Conservation (phyloP, 164 flowering plant species). For the Magnolia officinalis region DNA sequence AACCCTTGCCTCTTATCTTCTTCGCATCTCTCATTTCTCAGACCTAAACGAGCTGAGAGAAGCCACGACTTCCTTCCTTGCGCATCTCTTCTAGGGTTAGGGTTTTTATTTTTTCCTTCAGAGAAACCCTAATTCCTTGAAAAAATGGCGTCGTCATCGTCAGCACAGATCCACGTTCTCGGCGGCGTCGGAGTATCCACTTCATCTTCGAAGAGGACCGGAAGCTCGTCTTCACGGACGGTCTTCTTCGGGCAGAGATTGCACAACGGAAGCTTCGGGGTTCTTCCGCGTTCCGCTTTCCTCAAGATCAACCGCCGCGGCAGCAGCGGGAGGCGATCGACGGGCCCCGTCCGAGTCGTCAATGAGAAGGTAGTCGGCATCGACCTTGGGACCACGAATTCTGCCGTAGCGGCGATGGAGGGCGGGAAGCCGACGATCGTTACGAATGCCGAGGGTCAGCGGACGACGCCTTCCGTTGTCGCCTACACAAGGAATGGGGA, state of each 20-base stretch:
- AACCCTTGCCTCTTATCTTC: neutral
- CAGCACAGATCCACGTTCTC: conserved; percentile 46
- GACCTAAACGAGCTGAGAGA: neutral
- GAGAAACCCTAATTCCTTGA: neutral
- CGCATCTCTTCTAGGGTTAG: neutral
- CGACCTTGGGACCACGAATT: conserved; percentile 65
- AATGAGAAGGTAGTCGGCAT: conserved; percentile 65
- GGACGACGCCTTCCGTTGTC: conserved; percentile 96
- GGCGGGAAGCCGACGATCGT: conserved; percentile 84
- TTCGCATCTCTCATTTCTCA: neutral
- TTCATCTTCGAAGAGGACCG: conserved; percentile 4
- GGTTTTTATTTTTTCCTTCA: neutral
- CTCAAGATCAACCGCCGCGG: conserved; percentile 12
- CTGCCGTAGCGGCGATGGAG: conserved; percentile 73
- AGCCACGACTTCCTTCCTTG: neutral
- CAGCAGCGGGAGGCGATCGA: conserved; percentile 1
- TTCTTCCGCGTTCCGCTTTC: conserved; percentile 18
- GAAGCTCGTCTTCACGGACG: conserved; percentile 11
- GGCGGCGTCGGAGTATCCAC: conserved; percentile 25
- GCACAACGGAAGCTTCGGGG: conserved; percentile 8
- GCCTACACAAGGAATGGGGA: conserved; percentile 92
- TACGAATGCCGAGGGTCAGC: conserved; percentile 60
- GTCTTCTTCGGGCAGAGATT: conserved; percentile 34
- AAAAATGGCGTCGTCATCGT: conserved; percentile 36
- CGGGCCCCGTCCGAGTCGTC: conserved; percentile 40